Conservation (phyloP, 495 filamentous ascomycete species). For the Penicillium diatomitis region DNA sequence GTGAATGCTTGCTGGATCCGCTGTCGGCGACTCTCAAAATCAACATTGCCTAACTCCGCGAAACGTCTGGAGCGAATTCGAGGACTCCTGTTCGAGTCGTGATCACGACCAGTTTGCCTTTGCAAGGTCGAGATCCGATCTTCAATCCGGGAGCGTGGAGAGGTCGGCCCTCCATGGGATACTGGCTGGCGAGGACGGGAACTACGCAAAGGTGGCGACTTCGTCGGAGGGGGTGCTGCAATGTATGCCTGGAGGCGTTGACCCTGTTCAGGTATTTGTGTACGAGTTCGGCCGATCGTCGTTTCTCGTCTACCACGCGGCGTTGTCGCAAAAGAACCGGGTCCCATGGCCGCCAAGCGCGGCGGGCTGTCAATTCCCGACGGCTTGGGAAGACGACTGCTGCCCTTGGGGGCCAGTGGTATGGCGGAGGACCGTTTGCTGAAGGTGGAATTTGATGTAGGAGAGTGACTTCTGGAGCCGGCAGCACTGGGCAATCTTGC, state of each 20-base stretch:
- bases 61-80: slow-evolving; percentile 36
- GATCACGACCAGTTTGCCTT: slow-evolving; percentile 20
- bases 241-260: slow-evolving; percentile 58
- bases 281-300: slow-evolving; percentile 25
- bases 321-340: slow-evolving; percentile 24
- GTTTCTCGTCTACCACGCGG: slow-evolving; percentile 27
- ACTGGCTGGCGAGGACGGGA: slow-evolving; percentile 75
- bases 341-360: slow-evolving; percentile 22
- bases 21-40: slow-evolving; percentile 69
- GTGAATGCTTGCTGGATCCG: slow-evolving; percentile 75
- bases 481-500: slow-evolving; percentile 39
- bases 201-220: slow-evolving; percentile 69
- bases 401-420: slow-evolving; percentile 34
- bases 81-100: slow-evolving; percentile 17
- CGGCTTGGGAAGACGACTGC: slow-evolving; percentile 38
- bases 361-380: slow-evolving; percentile 23
- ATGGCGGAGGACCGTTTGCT: slow-evolving; percentile 23
- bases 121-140: slow-evolving; percentile 40
- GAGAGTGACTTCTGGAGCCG: slow-evolving; percentile 34
- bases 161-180: slow-evolving; percentile 58
- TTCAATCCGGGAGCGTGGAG: slow-evolving; percentile 51
- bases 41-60: slow-evolving; percentile 57
- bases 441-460: slow-evolving; percentile 38
- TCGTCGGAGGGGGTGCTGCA: slow-evolving; percentile 48
- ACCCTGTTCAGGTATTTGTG: slow-evolving; percentile 31